Conservation (phyloP, 2,329 filamentous ascomycete species). For the Sporothrix protearum region DNA sequence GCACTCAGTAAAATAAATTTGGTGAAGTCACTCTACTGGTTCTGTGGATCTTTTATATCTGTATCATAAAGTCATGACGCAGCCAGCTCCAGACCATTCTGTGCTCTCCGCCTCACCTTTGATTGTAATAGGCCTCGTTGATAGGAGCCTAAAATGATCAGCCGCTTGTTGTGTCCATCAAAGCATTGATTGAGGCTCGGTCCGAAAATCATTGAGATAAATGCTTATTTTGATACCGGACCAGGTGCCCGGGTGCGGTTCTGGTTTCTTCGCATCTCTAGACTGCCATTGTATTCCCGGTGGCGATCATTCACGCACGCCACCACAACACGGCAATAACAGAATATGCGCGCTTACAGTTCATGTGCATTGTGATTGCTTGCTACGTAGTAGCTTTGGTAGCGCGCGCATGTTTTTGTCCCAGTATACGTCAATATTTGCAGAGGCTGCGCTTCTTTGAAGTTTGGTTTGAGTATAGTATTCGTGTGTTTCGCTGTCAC, state of each 20-base stretch:
- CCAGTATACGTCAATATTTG: neutral
- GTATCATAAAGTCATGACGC: neutral
- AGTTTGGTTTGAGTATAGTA: neutral
- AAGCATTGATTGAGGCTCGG: neutral
- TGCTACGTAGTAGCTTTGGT: neutral
- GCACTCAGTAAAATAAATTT: neutral
- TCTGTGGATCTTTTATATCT: neutral
- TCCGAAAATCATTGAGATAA: neutral
- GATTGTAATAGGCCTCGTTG: too few relatives aligned
- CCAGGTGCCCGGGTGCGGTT: neutral
- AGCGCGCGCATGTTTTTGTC: neutral
- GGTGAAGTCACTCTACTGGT: neutral
- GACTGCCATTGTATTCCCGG: neutral
- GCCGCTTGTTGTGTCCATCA: neutral
- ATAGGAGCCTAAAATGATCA: too few relatives aligned
- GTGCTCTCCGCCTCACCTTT: neutral
- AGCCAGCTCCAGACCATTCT: neutral
- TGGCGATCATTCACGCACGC: slow-evolving; percentile 2
- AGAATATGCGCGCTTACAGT: too few relatives aligned
- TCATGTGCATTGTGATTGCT: too few relatives aligned
- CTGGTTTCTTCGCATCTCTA: neutral
- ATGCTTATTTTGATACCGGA: neutral
- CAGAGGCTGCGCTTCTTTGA: neutral
- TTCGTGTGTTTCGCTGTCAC: too few relatives aligned
- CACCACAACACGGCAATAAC: neutral